Evolutionary conservation across 2,329 filamentous ascomycete genomes (phyloP), one percentile per base, ranked within the genome.

Genomic region (Aspergillus texensis): DNA sequence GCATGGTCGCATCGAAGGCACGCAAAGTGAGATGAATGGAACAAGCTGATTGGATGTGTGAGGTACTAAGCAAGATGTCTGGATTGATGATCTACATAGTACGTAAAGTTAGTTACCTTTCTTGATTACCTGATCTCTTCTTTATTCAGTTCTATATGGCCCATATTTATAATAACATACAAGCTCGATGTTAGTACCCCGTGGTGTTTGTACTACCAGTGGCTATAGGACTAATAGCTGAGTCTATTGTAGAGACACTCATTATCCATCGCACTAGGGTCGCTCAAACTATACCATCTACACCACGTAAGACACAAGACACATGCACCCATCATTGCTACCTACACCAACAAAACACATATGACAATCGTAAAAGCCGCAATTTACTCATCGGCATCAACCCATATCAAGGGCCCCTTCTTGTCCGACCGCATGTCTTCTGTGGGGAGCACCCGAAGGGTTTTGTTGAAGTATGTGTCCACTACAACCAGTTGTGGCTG

Each of bases 391-490:
- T 79, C 75, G 48, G 75, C 75, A 70, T 81, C 79, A 60, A 81
- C 76, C 79, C 79, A 81, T 16, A 82, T 70, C 64, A 78, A 64
- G 30, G 80, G 71, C 0, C 83, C 83, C 65, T 84, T 85, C 74
- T 86, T 86, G 64, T 87, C 85, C 65, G 72, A 76, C 65, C 79
- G 80, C 77, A 83, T 89, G 26, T 89, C 91, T 73, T 90, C 91
- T 0, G 91, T 94, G 2, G 92, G 89, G 64, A 93, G 87, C 28
- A 97, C 89, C 66, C 90, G 88, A 65, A 98, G 78, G 48, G 91
- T 89, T 83, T 97, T 97, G 76, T 96, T 93, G 78, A 97, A 98
- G 72, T 97, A 96, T 71, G 91, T 90, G 81, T 97, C 94, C 65
- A 92, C 85, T 45, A 97, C 92, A 65, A 90, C 87, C 65, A 97